Evolutionary conservation across 2,329 filamentous ascomycete species (phyloP), one percentile per base, ranked within the genome.

Genomic region (Dactylellina parvicollis): DNA sequence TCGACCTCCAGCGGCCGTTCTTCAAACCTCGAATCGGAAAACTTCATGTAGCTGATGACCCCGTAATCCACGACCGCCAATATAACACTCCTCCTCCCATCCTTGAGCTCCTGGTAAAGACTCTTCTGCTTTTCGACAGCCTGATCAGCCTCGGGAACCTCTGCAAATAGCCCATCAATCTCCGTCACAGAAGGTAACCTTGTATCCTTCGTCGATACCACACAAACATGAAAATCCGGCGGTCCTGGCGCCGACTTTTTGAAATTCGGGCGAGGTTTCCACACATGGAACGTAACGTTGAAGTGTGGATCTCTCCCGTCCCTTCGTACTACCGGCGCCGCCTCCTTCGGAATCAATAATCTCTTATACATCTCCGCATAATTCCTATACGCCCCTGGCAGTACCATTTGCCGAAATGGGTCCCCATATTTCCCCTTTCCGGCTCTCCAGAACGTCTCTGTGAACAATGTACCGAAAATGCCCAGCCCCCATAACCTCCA

Each of bases 11-110:
- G 78, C 80, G 82, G 87, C 80, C 96, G 92, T 75, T 87, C 86
- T 0, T 85, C 89, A 81, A 97, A 97, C 0, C 89, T 89, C 9
- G 88, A 88, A 82, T 98, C 92, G 0, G 86, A 88, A 69, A 97
- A 85, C 22, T 91, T 84, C 78, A 97, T 84, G 79, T 94, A 98
- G 80, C 94, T 98, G 47, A 93, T 90, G 20, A 98, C 85, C 0
- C 95, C 95, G 75, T 92, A 87, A 79, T 98, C 95, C 32, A 97
- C 92, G 1, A 98, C 86, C 0, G 93, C 95, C 22, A 99, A 80
- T 32, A 97, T 84, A 30, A 95, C 90, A 80, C 92, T 95, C 75
- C 92, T 86, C 80, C 90, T 88, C 1, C 92, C 95, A 78, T 96
- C 88, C 81, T 92, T 94, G 75, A 98, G 82, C 70, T 91, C 88